Conservation (phyloP, 2,329 filamentous ascomycete genomes). For the Cercospora brassicicola region DNA sequence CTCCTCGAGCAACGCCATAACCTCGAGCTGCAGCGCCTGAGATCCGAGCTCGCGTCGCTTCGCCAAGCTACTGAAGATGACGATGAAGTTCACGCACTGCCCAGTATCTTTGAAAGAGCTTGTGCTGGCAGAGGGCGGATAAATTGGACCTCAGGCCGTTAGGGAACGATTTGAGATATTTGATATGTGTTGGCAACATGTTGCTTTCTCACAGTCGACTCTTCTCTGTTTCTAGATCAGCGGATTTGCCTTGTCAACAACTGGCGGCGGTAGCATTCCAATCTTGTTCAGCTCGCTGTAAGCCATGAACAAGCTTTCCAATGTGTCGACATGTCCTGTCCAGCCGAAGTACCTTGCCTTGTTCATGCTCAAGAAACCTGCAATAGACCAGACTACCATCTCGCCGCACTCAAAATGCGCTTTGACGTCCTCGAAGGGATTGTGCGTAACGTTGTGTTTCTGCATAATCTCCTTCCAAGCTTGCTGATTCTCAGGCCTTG, state of each 20-base stretch:
- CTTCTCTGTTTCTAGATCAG: constrained; percentile 24
- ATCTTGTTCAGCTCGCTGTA: constrained; percentile 46
- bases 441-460: constrained; percentile 44
- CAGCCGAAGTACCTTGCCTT: constrained; percentile 51
- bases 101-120: not conserved
- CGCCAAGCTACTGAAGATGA: not conserved
- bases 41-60: not conserved
- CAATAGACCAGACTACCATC: constrained; percentile 39
- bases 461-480: constrained; percentile 50
- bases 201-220: not conserved
- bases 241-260: constrained; percentile 31
- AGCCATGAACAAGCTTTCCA: constrained; percentile 47
- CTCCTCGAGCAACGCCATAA: not conserved
- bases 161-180: not conserved
- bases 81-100: not conserved
- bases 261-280: constrained; percentile 46
- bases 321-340: constrained; percentile 50
- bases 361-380: constrained; percentile 41
- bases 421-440: constrained; percentile 48
- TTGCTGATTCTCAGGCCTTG: constrained; percentile 45
- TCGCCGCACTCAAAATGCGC: constrained; percentile 52
- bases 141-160: not conserved
- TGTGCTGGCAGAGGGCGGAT: not conserved
- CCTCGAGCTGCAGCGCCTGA: not conserved
- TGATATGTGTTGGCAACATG: not conserved